Conservation (phyloP, 139 green algal species). For the Eudorina sp. region DNA sequence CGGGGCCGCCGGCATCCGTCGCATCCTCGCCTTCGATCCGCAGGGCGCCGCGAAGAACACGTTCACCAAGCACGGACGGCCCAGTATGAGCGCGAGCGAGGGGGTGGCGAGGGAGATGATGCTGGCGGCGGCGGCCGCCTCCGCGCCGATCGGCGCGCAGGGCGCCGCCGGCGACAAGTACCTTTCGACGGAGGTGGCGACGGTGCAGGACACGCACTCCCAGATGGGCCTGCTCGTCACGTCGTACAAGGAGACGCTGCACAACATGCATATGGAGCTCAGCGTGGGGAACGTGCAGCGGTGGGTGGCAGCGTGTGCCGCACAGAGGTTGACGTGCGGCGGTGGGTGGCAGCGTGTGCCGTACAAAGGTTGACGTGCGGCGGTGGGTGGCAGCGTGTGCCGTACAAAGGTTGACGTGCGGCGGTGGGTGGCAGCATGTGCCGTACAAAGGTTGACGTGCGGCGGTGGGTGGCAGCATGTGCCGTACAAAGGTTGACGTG, state of each 20-base stretch:
- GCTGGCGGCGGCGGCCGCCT: slow-evolving; percentile 26
- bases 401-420: too few relatives aligned
- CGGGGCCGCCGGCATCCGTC: background rate
- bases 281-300: background rate
- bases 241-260: slow-evolving; percentile 42
- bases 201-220: slow-evolving; percentile 44
- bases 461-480: too few relatives aligned
- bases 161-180: background rate
- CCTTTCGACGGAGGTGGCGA: slow-evolving; percentile 38
- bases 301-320: too few relatives aligned
- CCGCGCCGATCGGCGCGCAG: background rate
- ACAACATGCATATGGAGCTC: slow-evolving; percentile 49
- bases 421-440: too few relatives aligned
- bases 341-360: too few relatives aligned
- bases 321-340: too few relatives aligned
- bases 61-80: background rate
- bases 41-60: background rate
- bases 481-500: too few relatives aligned
- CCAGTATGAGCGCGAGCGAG: slow-evolving; percentile 26
- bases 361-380: too few relatives aligned
- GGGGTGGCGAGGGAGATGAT: slow-evolving; percentile 36
- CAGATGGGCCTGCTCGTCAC: slow-evolving; percentile 46
- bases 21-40: slow-evolving; percentile 31
- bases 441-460: too few relatives aligned
- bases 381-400: too few relatives aligned